Evolutionary conservation across 1,139 yeast species (phyloP).

Genomic region (Pneumocystis carinii): DNA sequence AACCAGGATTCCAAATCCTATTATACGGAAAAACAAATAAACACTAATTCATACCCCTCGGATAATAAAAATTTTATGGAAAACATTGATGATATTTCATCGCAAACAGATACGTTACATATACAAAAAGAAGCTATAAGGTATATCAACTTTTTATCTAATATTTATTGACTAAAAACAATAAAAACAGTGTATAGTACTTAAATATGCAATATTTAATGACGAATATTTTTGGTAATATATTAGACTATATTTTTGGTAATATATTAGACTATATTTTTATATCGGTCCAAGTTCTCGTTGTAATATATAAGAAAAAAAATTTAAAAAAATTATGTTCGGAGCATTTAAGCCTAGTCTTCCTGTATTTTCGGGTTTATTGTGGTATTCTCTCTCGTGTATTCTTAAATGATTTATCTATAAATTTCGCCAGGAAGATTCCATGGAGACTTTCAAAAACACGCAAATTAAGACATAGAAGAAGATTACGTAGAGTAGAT

Average conservation of each 20-base stretch:
- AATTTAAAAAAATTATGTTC: neutral
- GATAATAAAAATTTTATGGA: neutral
- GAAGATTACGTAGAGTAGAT: slow-evolving; percentile 70
- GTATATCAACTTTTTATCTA: neutral
- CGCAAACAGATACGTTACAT: neutral
- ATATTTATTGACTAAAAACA: neutral
- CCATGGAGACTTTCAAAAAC: slow-evolving; percentile 65
- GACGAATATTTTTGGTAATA: too few relatives aligned
- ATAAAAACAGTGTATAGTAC: neutral
- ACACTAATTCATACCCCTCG: neutral
- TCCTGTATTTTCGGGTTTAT: neutral
- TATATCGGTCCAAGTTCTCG: neutral
- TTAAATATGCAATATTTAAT: neutral
- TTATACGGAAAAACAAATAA: neutral
- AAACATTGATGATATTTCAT: neutral
- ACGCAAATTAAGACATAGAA: slow-evolving; percentile 73
- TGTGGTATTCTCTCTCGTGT: neutral
- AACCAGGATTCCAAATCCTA: neutral
- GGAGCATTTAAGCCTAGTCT: neutral
- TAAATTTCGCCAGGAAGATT: slow-evolving; percentile 30
- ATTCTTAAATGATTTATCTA: neutral
- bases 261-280: too few relatives aligned
- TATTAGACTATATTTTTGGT: too few relatives aligned
- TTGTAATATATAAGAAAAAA: neutral
- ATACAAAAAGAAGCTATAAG: neutral